Conservation (phyloP, 108 stramenopile genomes). For the Heterococcus sp. region DNA sequence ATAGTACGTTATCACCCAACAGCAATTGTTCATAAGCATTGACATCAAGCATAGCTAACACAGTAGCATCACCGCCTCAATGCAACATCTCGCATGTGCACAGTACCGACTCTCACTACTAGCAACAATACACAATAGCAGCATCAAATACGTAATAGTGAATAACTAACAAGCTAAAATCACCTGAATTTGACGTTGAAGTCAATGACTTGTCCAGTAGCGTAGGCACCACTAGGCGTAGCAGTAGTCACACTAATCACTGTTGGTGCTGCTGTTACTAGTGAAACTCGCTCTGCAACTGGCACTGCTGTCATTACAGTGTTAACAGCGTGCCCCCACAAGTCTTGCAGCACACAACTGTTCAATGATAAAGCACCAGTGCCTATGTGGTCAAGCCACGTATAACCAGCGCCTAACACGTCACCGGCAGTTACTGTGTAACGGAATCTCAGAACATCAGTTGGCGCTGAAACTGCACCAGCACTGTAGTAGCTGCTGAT, state of each 20-base stretch:
- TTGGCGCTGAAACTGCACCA: not conserved
- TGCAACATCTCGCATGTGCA: slow-evolving; percentile 55
- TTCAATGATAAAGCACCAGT: too few relatives aligned
- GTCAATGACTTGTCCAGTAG: not conserved
- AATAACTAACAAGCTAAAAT: not conserved
- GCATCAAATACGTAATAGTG: not conserved
- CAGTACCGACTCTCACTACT: slow-evolving; percentile 38
- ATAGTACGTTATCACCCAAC: slow-evolving; percentile 37
- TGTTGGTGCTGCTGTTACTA: not conserved
- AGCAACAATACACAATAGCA: slow-evolving; percentile 48
- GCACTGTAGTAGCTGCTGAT: not conserved
- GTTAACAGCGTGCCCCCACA: not conserved
- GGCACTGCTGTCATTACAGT: not conserved
- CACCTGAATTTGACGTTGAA: not conserved
- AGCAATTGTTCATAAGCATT: slow-evolving; percentile 7
- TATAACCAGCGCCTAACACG: slow-evolving; percentile 6
- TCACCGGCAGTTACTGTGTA: slow-evolving; percentile 65
- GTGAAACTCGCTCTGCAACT: not conserved
- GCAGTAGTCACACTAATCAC: not conserved
- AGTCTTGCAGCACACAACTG: not conserved
- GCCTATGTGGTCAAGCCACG: too few relatives aligned
- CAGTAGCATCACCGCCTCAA: slow-evolving; percentile 2
- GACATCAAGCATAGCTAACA: not conserved
- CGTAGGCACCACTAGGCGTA: not conserved
- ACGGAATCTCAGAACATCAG: slow-evolving; percentile 46